Evolutionary conservation across 2,329 filamentous ascomycete genomes (phyloP).

Genomic region (Cercospora canescens): DNA sequence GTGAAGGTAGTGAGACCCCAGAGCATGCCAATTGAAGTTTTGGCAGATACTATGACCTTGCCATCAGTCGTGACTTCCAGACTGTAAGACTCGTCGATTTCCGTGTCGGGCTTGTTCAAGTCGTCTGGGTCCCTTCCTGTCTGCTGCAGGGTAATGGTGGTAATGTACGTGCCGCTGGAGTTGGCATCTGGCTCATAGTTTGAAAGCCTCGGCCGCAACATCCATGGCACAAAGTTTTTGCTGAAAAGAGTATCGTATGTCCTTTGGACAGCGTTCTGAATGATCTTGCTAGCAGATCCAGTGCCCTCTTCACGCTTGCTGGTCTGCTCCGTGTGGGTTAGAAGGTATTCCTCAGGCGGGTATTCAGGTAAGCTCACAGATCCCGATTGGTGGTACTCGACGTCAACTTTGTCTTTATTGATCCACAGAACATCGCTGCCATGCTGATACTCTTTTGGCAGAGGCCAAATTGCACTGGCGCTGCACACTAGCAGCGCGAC

Average conservation of each 20-base stretch:
- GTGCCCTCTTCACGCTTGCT: constrained; percentile 8
- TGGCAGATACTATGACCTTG: constrained; percentile 62
- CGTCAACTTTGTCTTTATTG: constrained; percentile 35
- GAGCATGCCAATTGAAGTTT: constrained; percentile 67
- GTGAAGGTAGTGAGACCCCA: constrained; percentile 74
- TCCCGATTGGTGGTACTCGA: constrained; percentile 37
- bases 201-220: constrained; percentile 65
- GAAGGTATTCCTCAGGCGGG: constrained; percentile 10
- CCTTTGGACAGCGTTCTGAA: constrained; percentile 52
- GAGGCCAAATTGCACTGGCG: constrained; percentile 45
- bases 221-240: constrained; percentile 75
- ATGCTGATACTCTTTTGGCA: constrained; percentile 40
- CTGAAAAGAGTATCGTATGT: constrained; percentile 65
- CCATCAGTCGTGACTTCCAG: constrained; percentile 62
- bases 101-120: constrained; percentile 60
- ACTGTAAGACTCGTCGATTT: constrained; percentile 75
- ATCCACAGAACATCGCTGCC: constrained; percentile 46
- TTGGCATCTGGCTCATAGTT: constrained; percentile 60
- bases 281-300: constrained; percentile 37
- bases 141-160: constrained; percentile 63
- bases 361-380: constrained; percentile 22
- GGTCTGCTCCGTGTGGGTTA: constrained; percentile 18
- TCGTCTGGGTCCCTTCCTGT: constrained; percentile 54
- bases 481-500: constrained; percentile 22
- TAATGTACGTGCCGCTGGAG: constrained; percentile 51